Evolutionary conservation across 2,329 filamentous ascomycete species (phyloP).

Genomic region (Xylariaceae sp.): DNA sequence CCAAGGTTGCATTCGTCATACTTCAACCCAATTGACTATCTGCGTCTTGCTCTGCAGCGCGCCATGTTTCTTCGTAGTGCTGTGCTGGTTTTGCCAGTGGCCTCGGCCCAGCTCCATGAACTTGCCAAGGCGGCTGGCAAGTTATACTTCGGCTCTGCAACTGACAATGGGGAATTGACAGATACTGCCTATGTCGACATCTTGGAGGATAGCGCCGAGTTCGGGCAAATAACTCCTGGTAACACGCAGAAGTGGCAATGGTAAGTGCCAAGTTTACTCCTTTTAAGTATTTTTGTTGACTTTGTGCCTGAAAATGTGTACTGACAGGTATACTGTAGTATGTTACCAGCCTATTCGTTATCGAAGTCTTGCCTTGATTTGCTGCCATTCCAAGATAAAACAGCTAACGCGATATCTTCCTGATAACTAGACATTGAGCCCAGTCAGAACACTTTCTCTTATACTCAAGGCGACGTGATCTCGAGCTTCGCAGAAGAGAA

Average conservation of each 20-base stretch:
- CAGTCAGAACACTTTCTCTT: constrained; percentile 54
- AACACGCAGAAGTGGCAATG: constrained; percentile 64
- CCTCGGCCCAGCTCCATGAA: constrained; percentile 43
- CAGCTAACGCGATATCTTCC: no score
- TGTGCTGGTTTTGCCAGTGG: constrained; percentile 18
- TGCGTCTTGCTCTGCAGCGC: neutral
- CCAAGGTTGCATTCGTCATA: no score
- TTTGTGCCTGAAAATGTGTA: no score
- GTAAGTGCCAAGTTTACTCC: no score
- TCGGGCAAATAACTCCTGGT: constrained; percentile 59
- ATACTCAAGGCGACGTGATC: constrained; percentile 53
- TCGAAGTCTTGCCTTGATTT: no score
- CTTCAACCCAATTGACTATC: no score
- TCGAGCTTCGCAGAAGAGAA: constrained; percentile 47
- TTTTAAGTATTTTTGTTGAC: no score
- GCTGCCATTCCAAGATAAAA: no score
- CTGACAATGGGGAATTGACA: constrained; percentile 51
- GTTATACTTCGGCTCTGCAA: constrained; percentile 63
- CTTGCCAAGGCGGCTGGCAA: constrained; percentile 55
- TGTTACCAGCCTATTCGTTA: no score
- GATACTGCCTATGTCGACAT: constrained; percentile 49
- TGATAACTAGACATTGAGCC: constrained; percentile 49
- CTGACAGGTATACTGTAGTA: no score
- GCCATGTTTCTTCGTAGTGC: neutral
- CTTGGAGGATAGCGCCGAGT: constrained; percentile 54